phyloP scores from a whole-genome alignment of 2,329 filamentous ascomycete genomes.

The Cladosporium sp. region DNA sequence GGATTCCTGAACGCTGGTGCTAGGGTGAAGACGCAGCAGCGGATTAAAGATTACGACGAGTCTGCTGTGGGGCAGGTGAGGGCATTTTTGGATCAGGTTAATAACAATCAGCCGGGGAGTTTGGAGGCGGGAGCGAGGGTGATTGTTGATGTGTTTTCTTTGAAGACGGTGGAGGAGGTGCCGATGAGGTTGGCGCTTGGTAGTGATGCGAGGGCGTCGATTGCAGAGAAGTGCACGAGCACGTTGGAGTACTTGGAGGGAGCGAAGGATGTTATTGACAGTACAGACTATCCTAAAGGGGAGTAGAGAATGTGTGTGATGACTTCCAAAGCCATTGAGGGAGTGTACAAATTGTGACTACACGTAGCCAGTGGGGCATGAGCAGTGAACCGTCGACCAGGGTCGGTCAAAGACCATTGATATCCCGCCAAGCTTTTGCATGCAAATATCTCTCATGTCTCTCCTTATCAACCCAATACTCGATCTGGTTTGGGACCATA shows the following conservation, averaged over 20 bases:
- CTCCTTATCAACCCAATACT: no score
- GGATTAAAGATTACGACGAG: slow-evolving; percentile 30
- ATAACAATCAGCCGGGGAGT: slow-evolving; percentile 54
- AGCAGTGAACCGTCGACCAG: no score
- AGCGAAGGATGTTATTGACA: slow-evolving; percentile 44
- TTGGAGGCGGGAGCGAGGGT: slow-evolving; percentile 50
- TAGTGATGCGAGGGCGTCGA: slow-evolving; percentile 35
- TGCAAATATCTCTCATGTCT: no score
- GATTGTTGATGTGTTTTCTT: slow-evolving; percentile 53
- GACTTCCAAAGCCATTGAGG: no score
- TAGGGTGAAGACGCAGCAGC: slow-evolving; percentile 12
- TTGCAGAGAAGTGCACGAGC: slow-evolving; percentile 42
- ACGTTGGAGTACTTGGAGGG: slow-evolving; percentile 45
- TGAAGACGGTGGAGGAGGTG: slow-evolving; percentile 45
- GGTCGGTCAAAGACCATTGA: no score
- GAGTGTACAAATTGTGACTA: no score
- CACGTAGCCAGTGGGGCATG: no score
- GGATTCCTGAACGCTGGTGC: slow-evolving; percentile 39
- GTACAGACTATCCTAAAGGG: slow-evolving; percentile 16
- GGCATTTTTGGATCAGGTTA: slow-evolving; percentile 29
- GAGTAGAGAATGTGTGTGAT: not conserved
- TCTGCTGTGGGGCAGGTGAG: slow-evolving; percentile 33
- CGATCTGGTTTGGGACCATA: no score
- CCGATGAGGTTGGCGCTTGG: slow-evolving; percentile 55
- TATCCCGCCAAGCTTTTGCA: no score